Evolutionary conservation across 2,329 filamentous ascomycete genomes (phyloP), one percentile per base, ranked within the genome.

Genomic region (Cladosporium sp.): DNA sequence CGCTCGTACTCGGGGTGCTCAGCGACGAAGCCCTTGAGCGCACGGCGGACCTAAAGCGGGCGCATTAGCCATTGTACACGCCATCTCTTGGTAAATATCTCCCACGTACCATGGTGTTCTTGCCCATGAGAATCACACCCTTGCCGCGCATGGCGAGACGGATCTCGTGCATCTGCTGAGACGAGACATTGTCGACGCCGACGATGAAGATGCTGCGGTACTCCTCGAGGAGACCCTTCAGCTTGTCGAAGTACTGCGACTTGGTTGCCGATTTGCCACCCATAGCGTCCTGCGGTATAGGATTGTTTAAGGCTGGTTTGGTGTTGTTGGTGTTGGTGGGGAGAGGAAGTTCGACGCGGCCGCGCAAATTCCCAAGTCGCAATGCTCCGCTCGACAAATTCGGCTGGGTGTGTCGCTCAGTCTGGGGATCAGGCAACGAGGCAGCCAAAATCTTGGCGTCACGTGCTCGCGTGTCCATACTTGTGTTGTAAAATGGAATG

Each of bases 91-190:
- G 30, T 8, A n/a, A 25, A 19, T 11, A 22, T 49, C 1, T 19
- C 12, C 55, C 15, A 70, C 83, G 61, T 80, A 94, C 93, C 94
- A 99, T 99, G 81, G 94, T 99, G 88, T 99, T 99, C 89, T 97
- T 97, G 78, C 93, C 94, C 94, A 97, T 97, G 82, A 99, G 85
- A 72, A 99, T 92, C 72, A 97, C 89, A 81, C 86, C 92, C 80
- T 96, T 82, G 65, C 88, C 88, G 78, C 94, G 92, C 78, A 99
- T 89, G 74, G 90, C 81, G 74, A 88, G 82, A 79, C 94, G 90
- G 80, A 99, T 97, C 87, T 99, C 94, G 90, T 99, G 94, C 95
- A 99, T 99, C 88, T 99, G 95, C 88, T 99, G 94, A 72, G 94
- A 99, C 80, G 88, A 91, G 87, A 99, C 94, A 99, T 97, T 99